A percentile compares a stretch with the other conserved stretches of the same genome.
phyloP scores from a whole-genome alignment of 768 basidiomycete genomes.

The Leccinum disarticulatum region DNA sequence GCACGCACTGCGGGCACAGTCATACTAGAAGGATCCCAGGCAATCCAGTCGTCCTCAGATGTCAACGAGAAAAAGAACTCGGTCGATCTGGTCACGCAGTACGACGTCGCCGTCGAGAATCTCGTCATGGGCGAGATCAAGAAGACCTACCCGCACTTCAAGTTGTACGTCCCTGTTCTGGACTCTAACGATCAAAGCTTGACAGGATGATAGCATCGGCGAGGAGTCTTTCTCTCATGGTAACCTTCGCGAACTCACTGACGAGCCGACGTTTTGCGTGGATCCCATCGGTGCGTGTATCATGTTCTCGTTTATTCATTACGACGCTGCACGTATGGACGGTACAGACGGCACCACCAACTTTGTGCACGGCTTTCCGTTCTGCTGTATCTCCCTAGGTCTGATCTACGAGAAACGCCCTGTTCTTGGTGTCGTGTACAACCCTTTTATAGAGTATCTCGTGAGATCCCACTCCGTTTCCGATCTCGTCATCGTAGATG shows the following conservation, averaged over 20 bases:
- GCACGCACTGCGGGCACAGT: conserved; percentile 73
- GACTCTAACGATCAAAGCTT: neutral
- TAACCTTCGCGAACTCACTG: conserved; percentile 65
- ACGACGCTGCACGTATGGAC: neutral
- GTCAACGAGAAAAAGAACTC: conserved; percentile 89
- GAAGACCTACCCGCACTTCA: conserved; percentile 66
- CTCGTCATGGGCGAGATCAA: conserved; percentile 71
- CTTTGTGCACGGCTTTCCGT: conserved; percentile 84
- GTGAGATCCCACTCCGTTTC: conserved; percentile 33
- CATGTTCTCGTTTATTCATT: neutral
- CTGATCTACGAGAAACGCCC: conserved; percentile 81
- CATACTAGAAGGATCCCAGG: conserved; percentile 75
- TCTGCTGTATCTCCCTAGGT: conserved; percentile 88
- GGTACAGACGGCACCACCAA: conserved; percentile 81
- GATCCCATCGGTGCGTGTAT: conserved; percentile 79
- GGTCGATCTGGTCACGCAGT: conserved; percentile 93
- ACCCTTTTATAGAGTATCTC: conserved; percentile 86
- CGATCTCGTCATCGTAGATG: neutral
- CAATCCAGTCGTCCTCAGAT: conserved; percentile 58
- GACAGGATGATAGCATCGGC: conserved; percentile 62
- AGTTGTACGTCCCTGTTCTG: conserved; percentile 61
- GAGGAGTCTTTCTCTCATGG: conserved; percentile 90
- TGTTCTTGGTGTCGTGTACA: conserved; percentile 91
- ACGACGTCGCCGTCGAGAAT: conserved; percentile 88
- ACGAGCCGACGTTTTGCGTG: conserved; percentile 93